Percentiles rank a stretch among this genome's conserved stretches.
Evolutionary conservation across 2,329 filamentous ascomycete species (phyloP).

Genomic region (Sphaceloma murrayae): DNA sequence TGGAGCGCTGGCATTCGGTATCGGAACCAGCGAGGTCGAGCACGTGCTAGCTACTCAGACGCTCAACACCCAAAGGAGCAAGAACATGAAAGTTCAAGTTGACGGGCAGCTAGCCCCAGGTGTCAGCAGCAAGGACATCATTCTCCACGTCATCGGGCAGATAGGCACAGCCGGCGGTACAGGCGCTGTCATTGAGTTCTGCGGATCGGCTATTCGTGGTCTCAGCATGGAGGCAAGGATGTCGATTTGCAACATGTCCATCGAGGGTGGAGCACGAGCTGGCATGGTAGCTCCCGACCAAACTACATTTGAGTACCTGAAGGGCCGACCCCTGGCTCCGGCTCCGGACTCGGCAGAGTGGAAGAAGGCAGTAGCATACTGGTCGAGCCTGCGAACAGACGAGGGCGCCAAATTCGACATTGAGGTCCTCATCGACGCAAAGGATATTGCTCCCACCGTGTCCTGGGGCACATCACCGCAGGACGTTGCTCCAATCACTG

Average conservation of each 20-base stretch:
- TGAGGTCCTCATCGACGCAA: slow-evolving; percentile 80
- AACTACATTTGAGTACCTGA: slow-evolving; percentile 88
- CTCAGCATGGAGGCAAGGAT: slow-evolving; percentile 93
- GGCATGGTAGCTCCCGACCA: slow-evolving; percentile 97
- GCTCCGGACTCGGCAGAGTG: slow-evolving; percentile 76
- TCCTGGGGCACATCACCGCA: slow-evolving; percentile 97
- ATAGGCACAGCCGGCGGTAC: slow-evolving; percentile 95
- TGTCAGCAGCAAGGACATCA: slow-evolving; percentile 91
- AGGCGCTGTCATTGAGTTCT: slow-evolving; percentile 93
- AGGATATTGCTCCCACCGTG: slow-evolving; percentile 86
- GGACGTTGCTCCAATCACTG: slow-evolving; percentile 90
- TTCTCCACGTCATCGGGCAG: slow-evolving; percentile 83
- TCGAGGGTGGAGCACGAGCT: slow-evolving; percentile 87
- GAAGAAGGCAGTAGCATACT: slow-evolving; percentile 81
- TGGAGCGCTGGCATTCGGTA: slow-evolving; percentile 87
- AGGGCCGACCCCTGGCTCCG: slow-evolving; percentile 79
- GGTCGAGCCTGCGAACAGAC: slow-evolving; percentile 77
- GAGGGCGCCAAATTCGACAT: slow-evolving; percentile 81
- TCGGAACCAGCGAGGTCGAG: slow-evolving; percentile 96
- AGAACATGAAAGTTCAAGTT: slow-evolving; percentile 97
- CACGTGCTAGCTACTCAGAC: slow-evolving; percentile 96
- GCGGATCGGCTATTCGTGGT: slow-evolving; percentile 78
- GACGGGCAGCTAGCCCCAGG: slow-evolving; percentile 82
- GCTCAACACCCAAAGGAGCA: slow-evolving; percentile 85
- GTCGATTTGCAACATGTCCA: slow-evolving; percentile 99